Evolutionary conservation across 208 protist species (phyloP).

Genomic region (Sergeia podlipaevii): DNA sequence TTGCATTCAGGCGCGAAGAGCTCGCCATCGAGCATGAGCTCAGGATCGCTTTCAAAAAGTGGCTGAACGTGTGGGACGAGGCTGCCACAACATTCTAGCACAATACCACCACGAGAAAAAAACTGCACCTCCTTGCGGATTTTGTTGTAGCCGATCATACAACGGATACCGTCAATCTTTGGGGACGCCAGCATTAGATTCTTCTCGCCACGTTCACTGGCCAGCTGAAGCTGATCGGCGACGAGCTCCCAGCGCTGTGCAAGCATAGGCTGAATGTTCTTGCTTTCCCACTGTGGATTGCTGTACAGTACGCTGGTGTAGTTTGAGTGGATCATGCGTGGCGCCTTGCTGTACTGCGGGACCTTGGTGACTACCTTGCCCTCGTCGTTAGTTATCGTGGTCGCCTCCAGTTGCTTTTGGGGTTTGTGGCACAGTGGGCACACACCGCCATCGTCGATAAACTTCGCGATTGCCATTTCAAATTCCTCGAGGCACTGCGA

Average conservation of each 20-base stretch:
- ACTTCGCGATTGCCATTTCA: constrained; percentile 63
- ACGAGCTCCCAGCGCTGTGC: constrained; percentile 82
- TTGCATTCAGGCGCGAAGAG: constrained; percentile 81
- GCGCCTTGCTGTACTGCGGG: constrained; percentile 48
- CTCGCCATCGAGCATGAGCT: constrained; percentile 82
- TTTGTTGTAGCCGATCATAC: constrained; percentile 76
- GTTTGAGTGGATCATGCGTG: constrained; percentile 84
- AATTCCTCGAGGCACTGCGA: constrained; percentile 78
- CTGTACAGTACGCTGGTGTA: constrained; percentile 72
- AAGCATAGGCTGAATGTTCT: constrained; percentile 87
- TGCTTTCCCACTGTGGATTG: constrained; percentile 80
- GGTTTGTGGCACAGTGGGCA: constrained; percentile 78
- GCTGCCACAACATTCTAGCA: constrained; percentile 81
- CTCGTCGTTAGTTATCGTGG: constrained; percentile 14
- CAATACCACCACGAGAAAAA: constrained; percentile 82
- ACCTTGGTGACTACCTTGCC: constrained; percentile 17
- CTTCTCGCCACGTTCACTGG: constrained; percentile 8
- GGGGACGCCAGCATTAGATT: constrained; percentile 71
- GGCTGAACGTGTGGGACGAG: constrained; percentile 61
- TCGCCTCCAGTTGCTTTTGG: constrained; percentile 35
- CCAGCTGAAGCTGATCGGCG: constrained; percentile 30
- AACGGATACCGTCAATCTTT: constrained; percentile 90
- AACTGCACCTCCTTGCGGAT: constrained; percentile 62
- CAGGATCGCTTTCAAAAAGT: constrained; percentile 71
- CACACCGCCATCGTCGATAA: constrained; percentile 66